Base-by-base conservation (phyloP, 1,139 yeast species). In the Groenewaldozyma auringiensis region DNA sequence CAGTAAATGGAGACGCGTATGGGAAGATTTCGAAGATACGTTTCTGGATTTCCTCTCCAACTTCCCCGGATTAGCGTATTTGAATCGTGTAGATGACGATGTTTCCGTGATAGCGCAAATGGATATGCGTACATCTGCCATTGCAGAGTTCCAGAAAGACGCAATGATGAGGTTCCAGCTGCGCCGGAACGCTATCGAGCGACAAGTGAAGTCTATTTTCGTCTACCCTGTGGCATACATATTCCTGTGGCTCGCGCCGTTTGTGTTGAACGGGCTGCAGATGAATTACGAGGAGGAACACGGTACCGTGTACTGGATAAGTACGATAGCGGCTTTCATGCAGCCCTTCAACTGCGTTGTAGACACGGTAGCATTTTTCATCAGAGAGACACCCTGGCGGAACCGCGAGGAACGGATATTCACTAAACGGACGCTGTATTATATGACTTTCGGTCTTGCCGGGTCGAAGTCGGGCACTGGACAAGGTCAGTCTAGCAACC, bases 161-260 rank as follows among this genome's bases (percentile, higher is more conserved):
- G 77, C 80, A 49, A 70, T 81, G 62, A 71, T 71, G 41, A 74
- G 71, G 51, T 82, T 83, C 65, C 73, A 79, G 51, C 66, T 70
- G 47, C 71, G 92, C 27, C 80, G 86, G 53, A 65, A 72, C 34
- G 73, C 78, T 53, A 84, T 88, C 47, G 80, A 82, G 58, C 80
- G 81, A 49, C 95, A 87, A 64, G 79, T 86, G 75, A 80, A 80
- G 54, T 73, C 83, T 17, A 82, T 88, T 43, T 86, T 88, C 62
- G 72, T 88, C 37, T 88, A 88, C 61, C 96, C 96, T 1, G 68
- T 83, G 37, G 84, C 95, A 1, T 88, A 86, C 62, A 71, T 84
- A 47, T 70, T 84, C 37, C 66, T 87, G 42, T 87, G 96, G 95
- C 61, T 82, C 14, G 81, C 85, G 53, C 96, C 96, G 0, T 76